A percentile compares a stretch with the other conserved stretches of the same genome.
These are phyloP conservation scores for Xylaria castorea DNA, from an alignment of 495 filamentous ascomycete genomes.

Conservation along the genomic window DNA sequence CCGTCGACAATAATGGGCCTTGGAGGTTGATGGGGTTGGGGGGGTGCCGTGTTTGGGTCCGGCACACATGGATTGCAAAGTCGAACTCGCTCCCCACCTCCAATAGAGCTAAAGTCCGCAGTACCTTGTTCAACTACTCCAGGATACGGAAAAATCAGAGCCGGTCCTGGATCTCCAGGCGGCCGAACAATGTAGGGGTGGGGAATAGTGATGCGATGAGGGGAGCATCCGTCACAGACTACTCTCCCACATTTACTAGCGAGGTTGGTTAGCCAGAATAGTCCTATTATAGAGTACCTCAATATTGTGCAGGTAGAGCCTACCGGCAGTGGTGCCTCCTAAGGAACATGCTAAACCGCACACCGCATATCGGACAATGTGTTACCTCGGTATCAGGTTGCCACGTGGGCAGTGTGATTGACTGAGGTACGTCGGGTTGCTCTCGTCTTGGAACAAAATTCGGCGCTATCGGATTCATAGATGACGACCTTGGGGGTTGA, in stretches of 20 bases:
- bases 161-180: constrained; percentile 57
- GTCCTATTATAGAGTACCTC: neutral
- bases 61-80: constrained; percentile 96
- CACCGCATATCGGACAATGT: constrained; percentile 80
- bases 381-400: constrained; percentile 83
- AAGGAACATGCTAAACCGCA: constrained; percentile 82
- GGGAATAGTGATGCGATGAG: constrained; percentile 93
- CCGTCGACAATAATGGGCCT: constrained; percentile 26
- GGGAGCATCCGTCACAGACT: constrained; percentile 89
- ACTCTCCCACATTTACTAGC: constrained; percentile 91
- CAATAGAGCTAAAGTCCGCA: constrained; percentile 52
- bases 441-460: constrained; percentile 2
- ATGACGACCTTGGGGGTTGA: neutral
- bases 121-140: constrained; percentile 55
- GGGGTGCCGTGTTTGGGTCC: constrained; percentile 81
- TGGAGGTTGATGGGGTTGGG: constrained; percentile 41
- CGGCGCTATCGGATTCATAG: constrained; percentile 25
- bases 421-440: constrained; percentile 26
- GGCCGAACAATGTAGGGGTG: constrained; percentile 91
- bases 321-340: constrained; percentile 90
- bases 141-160: constrained; percentile 49
- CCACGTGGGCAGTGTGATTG: constrained; percentile 71
- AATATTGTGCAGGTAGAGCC: constrained; percentile 30
- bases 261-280: constrained; percentile 28
- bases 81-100: constrained; percentile 84